These are phyloP conservation scores for Sorghum bicolor DNA, from an alignment of 176 grass and related monocot genomes.

Conservation along the genomic window DNA sequence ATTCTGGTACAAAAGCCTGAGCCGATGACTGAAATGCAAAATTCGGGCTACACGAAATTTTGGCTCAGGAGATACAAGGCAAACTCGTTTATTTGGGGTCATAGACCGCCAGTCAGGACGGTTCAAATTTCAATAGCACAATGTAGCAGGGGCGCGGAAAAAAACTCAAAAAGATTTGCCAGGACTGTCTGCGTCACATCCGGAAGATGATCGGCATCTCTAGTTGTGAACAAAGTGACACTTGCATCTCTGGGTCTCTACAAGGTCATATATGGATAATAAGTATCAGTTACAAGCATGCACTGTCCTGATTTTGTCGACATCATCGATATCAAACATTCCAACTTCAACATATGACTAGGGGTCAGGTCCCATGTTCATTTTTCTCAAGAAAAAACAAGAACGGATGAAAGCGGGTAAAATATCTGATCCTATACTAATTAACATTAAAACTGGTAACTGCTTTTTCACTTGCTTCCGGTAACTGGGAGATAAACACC, in stretches of 20 bases:
- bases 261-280: not conserved
- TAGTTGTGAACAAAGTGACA: not conserved
- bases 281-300: not conserved
- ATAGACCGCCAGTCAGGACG: not conserved
- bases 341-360: not conserved
- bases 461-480: conserved; percentile 44
- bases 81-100: not conserved
- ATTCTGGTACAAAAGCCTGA: not conserved
- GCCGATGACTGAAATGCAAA: not conserved
- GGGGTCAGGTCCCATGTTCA: not conserved
- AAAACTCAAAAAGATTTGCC: not conserved
- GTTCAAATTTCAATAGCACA: not conserved
- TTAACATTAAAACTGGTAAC: not conserved
- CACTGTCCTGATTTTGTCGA: not conserved
- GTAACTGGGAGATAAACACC: conserved; percentile 60
- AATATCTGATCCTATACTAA: conserved; percentile 18
- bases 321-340: conserved; percentile 12
- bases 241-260: not conserved
- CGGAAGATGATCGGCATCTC: not conserved
- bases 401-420: not conserved
- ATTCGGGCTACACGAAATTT: not conserved
- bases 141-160: not conserved
- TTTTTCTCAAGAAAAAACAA: not conserved
- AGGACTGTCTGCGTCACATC: not conserved
- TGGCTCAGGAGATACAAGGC: not conserved